Conservation (phyloP, 306 rosid genomes). For the Prosopis cineraria region DNA sequence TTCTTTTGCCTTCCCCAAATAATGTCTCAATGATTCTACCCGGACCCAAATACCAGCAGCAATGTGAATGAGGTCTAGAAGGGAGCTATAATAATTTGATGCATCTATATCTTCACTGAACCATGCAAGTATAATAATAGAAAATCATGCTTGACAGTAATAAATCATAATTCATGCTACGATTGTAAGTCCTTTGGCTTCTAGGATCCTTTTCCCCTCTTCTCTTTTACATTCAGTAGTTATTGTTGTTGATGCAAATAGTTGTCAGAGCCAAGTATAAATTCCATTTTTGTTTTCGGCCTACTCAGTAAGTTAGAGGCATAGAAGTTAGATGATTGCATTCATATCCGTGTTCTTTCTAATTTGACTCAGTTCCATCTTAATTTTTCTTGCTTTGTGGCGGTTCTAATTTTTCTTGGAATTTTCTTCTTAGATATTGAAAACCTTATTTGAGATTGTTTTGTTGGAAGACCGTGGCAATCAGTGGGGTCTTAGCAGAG, state of each 20-base stretch:
- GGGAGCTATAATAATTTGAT: neutral
- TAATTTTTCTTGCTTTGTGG: neutral
- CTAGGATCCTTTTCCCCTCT: neutral
- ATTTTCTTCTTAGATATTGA: constrained; percentile 54
- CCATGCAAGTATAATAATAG: neutral
- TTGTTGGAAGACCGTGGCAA: constrained; percentile 82
- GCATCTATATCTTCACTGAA: neutral
- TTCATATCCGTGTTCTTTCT: constrained; percentile 5
- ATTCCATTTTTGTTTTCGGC: neutral
- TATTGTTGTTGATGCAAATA: neutral
- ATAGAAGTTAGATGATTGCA: neutral
- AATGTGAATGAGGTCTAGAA: neutral
- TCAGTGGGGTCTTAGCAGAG: constrained; percentile 86
- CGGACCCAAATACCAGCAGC: neutral
- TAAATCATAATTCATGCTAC: neutral
- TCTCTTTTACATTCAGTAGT: neutral
- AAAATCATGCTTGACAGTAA: neutral
- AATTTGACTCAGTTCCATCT: neutral
- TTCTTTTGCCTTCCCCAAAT: neutral
- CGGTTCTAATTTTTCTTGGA: neutral
- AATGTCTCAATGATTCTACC: neutral
- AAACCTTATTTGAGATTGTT: constrained; percentile 88
- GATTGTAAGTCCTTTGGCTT: neutral
- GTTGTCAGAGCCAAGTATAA: neutral
- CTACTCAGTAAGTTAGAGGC: neutral